Conservation (phyloP, 306 rosid species). For the Cyamopsis tetragonoloba region DNA sequence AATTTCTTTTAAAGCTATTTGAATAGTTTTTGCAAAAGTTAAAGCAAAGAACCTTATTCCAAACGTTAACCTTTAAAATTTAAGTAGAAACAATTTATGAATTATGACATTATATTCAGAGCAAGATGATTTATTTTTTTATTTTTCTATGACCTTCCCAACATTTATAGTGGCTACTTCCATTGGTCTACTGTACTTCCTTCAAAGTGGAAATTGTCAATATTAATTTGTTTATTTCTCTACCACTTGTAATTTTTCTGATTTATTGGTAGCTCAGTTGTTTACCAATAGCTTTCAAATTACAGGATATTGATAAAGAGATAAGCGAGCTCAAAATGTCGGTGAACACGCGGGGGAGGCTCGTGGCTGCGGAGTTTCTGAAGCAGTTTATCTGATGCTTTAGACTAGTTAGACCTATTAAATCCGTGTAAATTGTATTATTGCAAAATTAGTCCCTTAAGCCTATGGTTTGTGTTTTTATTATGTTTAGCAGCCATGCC, state of each 20-base stretch:
- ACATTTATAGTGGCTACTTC: not conserved
- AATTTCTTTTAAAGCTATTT: no score
- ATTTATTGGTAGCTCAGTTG: not conserved
- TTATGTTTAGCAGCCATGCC: not conserved
- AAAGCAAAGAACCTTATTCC: no score
- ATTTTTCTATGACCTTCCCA: not conserved
- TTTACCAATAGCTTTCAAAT: constrained; percentile 3
- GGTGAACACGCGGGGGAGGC: constrained; percentile 93
- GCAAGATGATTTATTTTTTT: not conserved
- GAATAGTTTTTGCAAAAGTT: no score
- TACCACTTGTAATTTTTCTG: not conserved
- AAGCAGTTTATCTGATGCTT: constrained; percentile 75
- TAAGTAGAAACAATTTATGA: no score
- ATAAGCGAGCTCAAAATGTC: constrained; percentile 95
- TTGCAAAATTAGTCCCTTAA: constrained; percentile 15
- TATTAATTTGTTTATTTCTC: not conserved
- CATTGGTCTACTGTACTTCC: not conserved
- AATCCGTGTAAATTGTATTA: constrained; percentile 31
- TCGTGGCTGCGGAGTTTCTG: constrained; percentile 93
- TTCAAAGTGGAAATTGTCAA: not conserved
- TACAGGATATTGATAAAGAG: constrained; percentile 95
- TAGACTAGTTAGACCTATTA: not conserved
- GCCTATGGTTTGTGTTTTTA: constrained; percentile 6
- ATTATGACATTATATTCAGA: not conserved
- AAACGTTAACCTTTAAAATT: no score